Evolutionary conservation across 2,329 filamentous ascomycete species (phyloP).

Genomic region (Ascochyta fabae): DNA sequence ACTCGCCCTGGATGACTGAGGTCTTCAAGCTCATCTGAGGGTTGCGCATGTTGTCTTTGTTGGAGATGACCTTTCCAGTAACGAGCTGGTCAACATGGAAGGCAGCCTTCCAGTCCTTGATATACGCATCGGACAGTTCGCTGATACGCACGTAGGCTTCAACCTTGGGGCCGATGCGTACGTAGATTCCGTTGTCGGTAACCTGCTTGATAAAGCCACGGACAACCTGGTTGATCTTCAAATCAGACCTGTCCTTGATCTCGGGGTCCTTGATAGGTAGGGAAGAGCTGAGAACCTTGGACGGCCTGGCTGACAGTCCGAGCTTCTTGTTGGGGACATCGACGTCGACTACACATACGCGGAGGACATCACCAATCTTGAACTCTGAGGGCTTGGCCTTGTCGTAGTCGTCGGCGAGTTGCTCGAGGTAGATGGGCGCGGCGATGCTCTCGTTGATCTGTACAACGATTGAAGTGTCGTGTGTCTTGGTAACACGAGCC

Average conservation of each 20-base stretch:
- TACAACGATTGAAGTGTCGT: conserved; percentile 81
- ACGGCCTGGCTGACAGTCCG: conserved; percentile 81
- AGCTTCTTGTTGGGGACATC: conserved; percentile 86
- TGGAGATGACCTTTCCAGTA: conserved; percentile 78
- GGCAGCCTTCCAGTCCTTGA: conserved; percentile 94
- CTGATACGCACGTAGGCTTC: conserved; percentile 84
- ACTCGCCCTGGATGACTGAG: conserved; percentile 81
- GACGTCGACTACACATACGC: conserved; percentile 82
- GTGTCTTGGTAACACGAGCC: conserved; percentile 83
- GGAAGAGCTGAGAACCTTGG: conserved; percentile 86
- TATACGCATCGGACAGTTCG: conserved; percentile 85
- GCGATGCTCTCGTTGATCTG: conserved; percentile 82
- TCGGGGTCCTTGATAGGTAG: conserved; percentile 81
- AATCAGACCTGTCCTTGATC: conserved; percentile 71
- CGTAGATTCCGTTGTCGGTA: conserved; percentile 85
- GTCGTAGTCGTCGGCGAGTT: conserved; percentile 85
- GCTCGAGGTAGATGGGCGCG: conserved; percentile 80
- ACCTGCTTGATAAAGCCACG: conserved; percentile 94
- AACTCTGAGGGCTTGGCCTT: conserved; percentile 77
- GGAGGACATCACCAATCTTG: conserved; percentile 83
- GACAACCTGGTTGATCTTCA: conserved; percentile 78
- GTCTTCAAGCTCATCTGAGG: conserved; percentile 87
- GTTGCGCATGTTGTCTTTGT: conserved; percentile 72
- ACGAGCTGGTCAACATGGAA: conserved; percentile 92
- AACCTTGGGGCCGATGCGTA: conserved; percentile 80